phyloP scores from a whole-genome alignment of 306 rosid genomes.

The Pyrus pyrifolia region DNA sequence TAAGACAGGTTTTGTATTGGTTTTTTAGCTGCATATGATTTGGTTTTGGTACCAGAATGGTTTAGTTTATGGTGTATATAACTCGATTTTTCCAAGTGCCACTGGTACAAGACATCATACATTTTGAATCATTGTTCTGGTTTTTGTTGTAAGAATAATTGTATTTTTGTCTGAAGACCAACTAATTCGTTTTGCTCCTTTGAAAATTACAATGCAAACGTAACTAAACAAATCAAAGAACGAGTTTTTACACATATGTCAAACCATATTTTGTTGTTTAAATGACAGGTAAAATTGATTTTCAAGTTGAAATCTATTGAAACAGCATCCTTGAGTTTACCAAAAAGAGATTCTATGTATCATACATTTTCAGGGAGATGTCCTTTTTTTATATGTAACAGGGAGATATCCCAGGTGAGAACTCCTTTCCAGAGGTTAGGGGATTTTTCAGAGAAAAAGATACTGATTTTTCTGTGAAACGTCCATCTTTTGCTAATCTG shows the following conservation, averaged over 20 bases:
- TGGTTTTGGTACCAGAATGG: not conserved
- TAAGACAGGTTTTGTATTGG: not conserved
- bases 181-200: not conserved
- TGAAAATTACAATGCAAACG: not conserved
- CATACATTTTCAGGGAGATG: not conserved
- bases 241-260: not conserved
- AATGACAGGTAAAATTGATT: not conserved
- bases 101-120: not conserved
- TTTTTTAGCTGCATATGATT: slow-evolving; percentile 2
- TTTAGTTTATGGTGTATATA: not conserved
- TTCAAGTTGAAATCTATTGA: not conserved
- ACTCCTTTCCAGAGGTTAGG: not conserved
- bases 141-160: not conserved
- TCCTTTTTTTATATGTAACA: too few species aligned
- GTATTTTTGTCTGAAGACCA: not conserved
- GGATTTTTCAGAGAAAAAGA: not conserved
- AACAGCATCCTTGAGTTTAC: not conserved
- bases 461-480: not conserved
- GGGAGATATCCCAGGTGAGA: not conserved
- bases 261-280: not conserved
- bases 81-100: not conserved
- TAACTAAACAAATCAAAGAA: not conserved
- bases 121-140: not conserved
- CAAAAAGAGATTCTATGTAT: not conserved
- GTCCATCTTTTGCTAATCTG: not conserved